phyloP scores from a whole-genome alignment of 2,329 filamentous ascomycete genomes.

The Arthrinium phaeospermum region DNA sequence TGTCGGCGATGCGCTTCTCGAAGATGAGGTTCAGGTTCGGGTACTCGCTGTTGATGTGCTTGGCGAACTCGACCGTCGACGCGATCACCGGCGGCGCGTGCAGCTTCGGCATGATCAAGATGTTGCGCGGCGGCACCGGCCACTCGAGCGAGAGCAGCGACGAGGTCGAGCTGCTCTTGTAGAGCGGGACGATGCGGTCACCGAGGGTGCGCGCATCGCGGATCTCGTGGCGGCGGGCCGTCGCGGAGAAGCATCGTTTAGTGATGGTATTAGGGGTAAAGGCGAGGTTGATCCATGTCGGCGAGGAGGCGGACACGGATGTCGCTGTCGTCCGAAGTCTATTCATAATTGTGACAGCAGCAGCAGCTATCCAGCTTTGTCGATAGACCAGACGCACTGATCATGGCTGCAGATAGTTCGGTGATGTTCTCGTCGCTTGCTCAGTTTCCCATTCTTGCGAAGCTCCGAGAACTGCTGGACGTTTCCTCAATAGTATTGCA shows the following conservation, averaged over 20 bases:
- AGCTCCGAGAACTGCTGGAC: neutral
- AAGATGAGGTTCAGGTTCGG: slow-evolving; percentile 82
- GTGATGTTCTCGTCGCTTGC: neutral
- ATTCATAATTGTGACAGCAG: neutral
- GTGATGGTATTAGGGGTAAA: neutral
- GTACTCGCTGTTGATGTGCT: slow-evolving; percentile 81
- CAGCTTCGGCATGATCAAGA: slow-evolving; percentile 65
- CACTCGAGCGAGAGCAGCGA: slow-evolving; percentile 62
- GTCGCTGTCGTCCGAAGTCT: slow-evolving; percentile 16
- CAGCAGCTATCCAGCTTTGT: slow-evolving; percentile 14
- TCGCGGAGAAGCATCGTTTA: slow-evolving; percentile 55
- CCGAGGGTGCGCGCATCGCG: slow-evolving; percentile 56
- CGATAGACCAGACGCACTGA: neutral
- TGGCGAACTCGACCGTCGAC: slow-evolving; percentile 62
- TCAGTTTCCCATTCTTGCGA: neutral
- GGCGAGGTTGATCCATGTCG: neutral
- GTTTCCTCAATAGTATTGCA: neutral
- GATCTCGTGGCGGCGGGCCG: slow-evolving; percentile 51
- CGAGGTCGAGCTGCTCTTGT: slow-evolving; percentile 63
- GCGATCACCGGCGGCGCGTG: slow-evolving; percentile 58
- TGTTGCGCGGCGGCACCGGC: slow-evolving; percentile 59
- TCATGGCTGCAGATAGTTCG: slow-evolving; percentile 1
- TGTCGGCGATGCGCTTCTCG: slow-evolving; percentile 75
- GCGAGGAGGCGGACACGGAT: neutral
- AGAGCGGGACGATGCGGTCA: slow-evolving; percentile 64